Percentiles rank a stretch among this genome's conserved stretches.
Evolutionary conservation across 208 protist species (phyloP).

Genomic region (Acanthamoeba culbertsoni): DNA sequence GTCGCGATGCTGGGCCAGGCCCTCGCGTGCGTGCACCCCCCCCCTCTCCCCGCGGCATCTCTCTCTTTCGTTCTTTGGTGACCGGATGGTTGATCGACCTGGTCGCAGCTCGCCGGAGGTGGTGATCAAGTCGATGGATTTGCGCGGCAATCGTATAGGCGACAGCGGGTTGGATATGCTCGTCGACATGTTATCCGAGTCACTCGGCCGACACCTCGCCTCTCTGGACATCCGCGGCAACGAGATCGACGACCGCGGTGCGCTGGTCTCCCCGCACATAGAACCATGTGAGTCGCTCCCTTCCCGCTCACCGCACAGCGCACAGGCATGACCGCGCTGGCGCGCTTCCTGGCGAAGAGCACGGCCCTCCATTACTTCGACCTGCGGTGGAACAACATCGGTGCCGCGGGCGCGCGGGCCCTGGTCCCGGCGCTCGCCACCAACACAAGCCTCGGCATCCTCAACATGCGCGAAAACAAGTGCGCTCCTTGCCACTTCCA

Average conservation of each 20-base stretch:
- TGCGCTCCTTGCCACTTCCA: no score
- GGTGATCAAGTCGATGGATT: background rate
- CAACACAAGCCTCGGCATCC: background rate
- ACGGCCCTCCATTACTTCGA: background rate
- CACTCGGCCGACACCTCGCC: background rate
- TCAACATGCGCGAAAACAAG: background rate
- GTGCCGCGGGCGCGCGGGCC: background rate
- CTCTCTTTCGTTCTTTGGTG: background rate
- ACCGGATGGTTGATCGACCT: background rate
- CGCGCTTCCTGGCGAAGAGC: background rate
- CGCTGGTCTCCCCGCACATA: background rate
- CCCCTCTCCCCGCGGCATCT: background rate
- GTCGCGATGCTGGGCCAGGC: background rate
- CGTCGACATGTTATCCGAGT: background rate
- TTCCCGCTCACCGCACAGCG: no score
- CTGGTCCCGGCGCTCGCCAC: background rate
- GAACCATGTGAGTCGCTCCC: background rate
- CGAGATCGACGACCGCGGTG: conserved; percentile 11
- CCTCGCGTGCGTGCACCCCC: background rate
- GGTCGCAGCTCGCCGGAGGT: background rate
- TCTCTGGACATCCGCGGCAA: background rate
- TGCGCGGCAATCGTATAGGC: background rate
- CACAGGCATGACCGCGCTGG: background rate
- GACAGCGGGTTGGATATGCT: background rate
- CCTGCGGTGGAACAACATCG: conserved; percentile 35